Conservation (phyloP, 768 basidiomycete genomes). For the Leccinum boreale region DNA sequence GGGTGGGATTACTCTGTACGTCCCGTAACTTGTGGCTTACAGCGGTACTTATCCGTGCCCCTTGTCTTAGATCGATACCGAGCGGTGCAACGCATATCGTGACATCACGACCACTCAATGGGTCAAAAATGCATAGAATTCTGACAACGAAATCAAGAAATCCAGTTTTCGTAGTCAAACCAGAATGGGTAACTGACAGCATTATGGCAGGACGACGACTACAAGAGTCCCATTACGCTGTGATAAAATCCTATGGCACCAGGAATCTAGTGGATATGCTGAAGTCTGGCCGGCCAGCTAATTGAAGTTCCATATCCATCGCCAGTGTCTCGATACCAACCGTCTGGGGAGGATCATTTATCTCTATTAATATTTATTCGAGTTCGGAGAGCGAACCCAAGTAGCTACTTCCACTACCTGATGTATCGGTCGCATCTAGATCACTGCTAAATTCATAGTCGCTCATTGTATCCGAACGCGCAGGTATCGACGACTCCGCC, state of each 20-base stretch:
- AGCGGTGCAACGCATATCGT: slow-evolving; percentile 77
- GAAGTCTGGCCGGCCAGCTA: slow-evolving; percentile 17
- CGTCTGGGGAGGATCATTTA: not conserved
- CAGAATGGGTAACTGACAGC: slow-evolving; percentile 75
- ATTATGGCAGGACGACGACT: slow-evolving; percentile 56
- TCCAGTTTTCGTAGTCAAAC: slow-evolving; percentile 61
- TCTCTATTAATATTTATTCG: slow-evolving; percentile 4
- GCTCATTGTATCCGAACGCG: slow-evolving; percentile 36
- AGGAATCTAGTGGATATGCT: slow-evolving; percentile 40
- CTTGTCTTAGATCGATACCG: slow-evolving; percentile 42
- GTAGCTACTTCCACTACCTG: slow-evolving; percentile 45
- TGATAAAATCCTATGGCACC: slow-evolving; percentile 40
- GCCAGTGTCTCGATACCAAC: slow-evolving; percentile 10
- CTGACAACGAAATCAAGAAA: slow-evolving; percentile 49
- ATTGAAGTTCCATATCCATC: not conserved
- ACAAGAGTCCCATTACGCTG: slow-evolving; percentile 57
- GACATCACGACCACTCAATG: slow-evolving; percentile 68
- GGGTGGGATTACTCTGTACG: slow-evolving; percentile 66
- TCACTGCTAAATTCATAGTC: slow-evolving; percentile 60
- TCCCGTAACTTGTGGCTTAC: slow-evolving; percentile 1
- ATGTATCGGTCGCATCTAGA: slow-evolving; percentile 46
- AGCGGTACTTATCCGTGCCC: not conserved
- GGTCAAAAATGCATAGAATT: slow-evolving; percentile 65
- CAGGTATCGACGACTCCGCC: slow-evolving; percentile 27
- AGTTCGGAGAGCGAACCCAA: slow-evolving; percentile 32